Percentiles rank a stretch among this genome's conserved stretches.
Conservation (phyloP, 352 stramenopile species). For the Globisporangium acanthophoron region DNA sequence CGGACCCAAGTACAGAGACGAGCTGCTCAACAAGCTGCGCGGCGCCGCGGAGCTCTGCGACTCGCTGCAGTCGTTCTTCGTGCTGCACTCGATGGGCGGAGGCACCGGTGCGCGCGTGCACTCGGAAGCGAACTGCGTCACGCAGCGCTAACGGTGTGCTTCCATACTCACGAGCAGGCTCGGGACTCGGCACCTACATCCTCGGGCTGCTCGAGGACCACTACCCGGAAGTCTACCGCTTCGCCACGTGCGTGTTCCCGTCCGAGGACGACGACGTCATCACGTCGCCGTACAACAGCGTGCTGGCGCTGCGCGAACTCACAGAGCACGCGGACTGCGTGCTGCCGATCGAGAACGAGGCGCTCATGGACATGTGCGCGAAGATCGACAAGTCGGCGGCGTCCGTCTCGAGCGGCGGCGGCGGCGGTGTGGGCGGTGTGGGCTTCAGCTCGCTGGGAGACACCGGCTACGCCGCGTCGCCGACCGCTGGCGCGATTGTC, state of each 20-base stretch:
- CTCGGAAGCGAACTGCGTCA: background rate
- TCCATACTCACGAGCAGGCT: constrained; percentile 28
- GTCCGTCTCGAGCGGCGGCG: background rate
- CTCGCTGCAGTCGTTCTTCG: constrained; percentile 90
- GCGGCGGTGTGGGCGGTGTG: background rate
- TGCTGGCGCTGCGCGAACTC: constrained; percentile 74
- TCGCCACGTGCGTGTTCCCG: constrained; percentile 75
- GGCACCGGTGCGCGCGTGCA: constrained; percentile 52
- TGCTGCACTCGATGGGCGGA: constrained; percentile 90
- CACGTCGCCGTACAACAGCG: constrained; percentile 91
- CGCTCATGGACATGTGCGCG: constrained; percentile 64
- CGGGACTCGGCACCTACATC: constrained; percentile 88
- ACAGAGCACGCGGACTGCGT: constrained; percentile 88
- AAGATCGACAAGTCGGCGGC: constrained; percentile 25
- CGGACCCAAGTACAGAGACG: constrained; percentile 83
- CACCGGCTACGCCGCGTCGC: background rate
- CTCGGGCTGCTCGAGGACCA: constrained; percentile 78
- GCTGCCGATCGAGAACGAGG: constrained; percentile 89
- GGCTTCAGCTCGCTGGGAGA: constrained; percentile 15
- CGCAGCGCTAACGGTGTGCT: background rate
- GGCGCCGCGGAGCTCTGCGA: constrained; percentile 82
- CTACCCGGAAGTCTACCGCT: constrained; percentile 83
- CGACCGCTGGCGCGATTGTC: constrained; percentile 14
- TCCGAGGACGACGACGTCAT: constrained; percentile 90
- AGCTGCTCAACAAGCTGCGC: constrained; percentile 68